Evolutionary conservation across 345 rosid species (phyloP), one percentile per base, ranked within the genome.

Genomic region (Bruguiera parviflora): DNA sequence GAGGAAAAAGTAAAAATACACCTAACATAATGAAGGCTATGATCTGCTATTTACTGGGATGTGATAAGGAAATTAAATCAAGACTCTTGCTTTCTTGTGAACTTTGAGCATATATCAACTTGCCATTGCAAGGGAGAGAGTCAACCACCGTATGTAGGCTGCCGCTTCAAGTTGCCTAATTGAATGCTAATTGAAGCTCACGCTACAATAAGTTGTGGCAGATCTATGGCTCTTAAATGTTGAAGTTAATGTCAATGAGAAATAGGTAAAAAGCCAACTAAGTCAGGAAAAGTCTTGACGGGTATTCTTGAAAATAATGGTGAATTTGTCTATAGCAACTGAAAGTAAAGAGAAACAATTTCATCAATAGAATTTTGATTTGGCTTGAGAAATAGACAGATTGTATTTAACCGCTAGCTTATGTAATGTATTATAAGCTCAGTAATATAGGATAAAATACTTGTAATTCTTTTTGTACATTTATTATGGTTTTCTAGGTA

Each of bases 61-160:
- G 24, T n/a, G 57, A 53, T 21, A 20, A 6, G 5, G 25, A 21
- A 84, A 80, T 84, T 69, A 71, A 79, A 78, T 75, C 71, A 82
- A 75, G 89, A 83, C 80, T 9, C 11, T 71, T 66, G 31, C 61
- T 63, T 64, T 76, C 79, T 71, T 76, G 74, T 76, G 80, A 78
- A 39, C 19, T 46, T 51, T 69, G 69, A 67, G 81, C 65, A 62
- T 72, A 53, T 68, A 64, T 8, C 55, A 22, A 58, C n/a, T 9
- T 39, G 46, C 49, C 49, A 3, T 43, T 37, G 59, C 59, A 6
- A 27, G 53, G 18, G 57, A 31, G 6, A 68, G 70, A 74, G 87
- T 79, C 83, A 84, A 81, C 81, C 61, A 56, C 63, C 67, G 69
- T 46, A 24, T 24, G 27, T 20, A 3, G 59, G 59, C 59, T 8